phyloP scores from a whole-genome alignment of 2,329 filamentous ascomycete genomes.

The Mycosphaerella sp. region DNA sequence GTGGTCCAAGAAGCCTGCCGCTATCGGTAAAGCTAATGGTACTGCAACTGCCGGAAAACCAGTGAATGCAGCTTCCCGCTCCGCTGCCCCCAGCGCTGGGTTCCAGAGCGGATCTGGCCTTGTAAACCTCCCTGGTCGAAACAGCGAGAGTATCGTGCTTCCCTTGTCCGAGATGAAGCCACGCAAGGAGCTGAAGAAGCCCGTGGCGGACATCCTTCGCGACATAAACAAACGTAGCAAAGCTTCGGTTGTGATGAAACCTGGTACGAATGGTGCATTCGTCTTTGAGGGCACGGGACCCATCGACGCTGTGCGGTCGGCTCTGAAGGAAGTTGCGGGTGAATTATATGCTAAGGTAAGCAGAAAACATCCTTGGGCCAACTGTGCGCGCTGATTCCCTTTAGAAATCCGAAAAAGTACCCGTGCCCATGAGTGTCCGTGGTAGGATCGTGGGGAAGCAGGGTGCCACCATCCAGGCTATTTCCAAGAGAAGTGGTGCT shows the following conservation, averaged over 20 bases:
- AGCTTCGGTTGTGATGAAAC: constrained; percentile 72
- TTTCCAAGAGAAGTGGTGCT: constrained; percentile 84
- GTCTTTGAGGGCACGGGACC: constrained; percentile 82
- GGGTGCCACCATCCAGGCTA: constrained; percentile 80
- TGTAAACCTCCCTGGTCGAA: constrained; percentile 74
- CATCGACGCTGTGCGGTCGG: constrained; percentile 75
- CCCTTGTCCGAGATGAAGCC: constrained; percentile 70
- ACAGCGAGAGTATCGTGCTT: constrained; percentile 68
- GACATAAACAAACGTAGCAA: constrained; percentile 91
- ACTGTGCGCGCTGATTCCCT: background rate
- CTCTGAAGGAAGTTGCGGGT: constrained; percentile 79
- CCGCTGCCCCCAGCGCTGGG: constrained; percentile 43
- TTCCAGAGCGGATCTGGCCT: constrained; percentile 35
- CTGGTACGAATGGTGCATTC: constrained; percentile 63
- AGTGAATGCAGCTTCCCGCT: constrained; percentile 58
- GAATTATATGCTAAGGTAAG: constrained; percentile 78
- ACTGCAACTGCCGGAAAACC: constrained; percentile 40
- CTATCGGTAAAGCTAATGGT: constrained; percentile 42
- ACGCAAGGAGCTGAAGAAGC: constrained; percentile 71
- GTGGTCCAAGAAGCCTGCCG: constrained; percentile 65
- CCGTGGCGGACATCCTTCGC: constrained; percentile 75
- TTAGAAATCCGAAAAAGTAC: constrained; percentile 64
- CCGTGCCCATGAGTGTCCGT: constrained; percentile 75
- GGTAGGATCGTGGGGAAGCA: constrained; percentile 90
- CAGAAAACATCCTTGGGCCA: constrained; percentile 23